Evolutionary conservation across 306 rosid species (phyloP).

Genomic region (Cicer bijugum): DNA sequence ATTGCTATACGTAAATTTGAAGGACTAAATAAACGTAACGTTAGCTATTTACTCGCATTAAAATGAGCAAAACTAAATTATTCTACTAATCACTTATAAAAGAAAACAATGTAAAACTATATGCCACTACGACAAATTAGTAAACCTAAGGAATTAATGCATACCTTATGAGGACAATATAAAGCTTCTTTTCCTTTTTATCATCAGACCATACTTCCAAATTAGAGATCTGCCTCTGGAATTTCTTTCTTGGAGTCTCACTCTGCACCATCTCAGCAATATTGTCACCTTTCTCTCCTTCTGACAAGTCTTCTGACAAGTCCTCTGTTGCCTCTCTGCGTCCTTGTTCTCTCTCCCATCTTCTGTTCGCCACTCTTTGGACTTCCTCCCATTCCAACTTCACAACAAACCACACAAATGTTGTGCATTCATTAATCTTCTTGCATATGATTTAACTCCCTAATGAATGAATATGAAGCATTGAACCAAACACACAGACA

Average conservation of each 20-base stretch:
- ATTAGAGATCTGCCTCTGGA: slow-evolving; percentile 64
- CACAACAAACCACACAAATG: slow-evolving; percentile 39
- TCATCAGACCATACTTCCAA: slow-evolving; percentile 90
- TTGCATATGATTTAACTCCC: slow-evolving; percentile 1
- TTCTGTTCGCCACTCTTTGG: slow-evolving; percentile 63
- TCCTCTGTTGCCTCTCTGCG: slow-evolving; percentile 81
- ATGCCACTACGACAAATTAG: too few species aligned
- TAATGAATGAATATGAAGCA: neutral
- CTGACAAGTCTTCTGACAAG: slow-evolving; percentile 87
- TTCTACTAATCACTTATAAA: neutral
- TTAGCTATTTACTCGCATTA: too few species aligned
- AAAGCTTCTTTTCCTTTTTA: slow-evolving; percentile 80
- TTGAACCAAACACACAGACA: too few species aligned
- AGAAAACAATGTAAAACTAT: too few species aligned
- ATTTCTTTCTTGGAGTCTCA: slow-evolving; percentile 57
- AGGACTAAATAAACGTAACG: too few species aligned
- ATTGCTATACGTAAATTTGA: too few species aligned
- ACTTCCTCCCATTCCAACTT: slow-evolving; percentile 83
- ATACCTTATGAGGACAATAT: slow-evolving; percentile 80
- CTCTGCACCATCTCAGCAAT: slow-evolving; percentile 52
- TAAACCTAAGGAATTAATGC: neutral
- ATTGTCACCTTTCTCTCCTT: slow-evolving; percentile 81
- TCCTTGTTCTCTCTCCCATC: slow-evolving; percentile 88
- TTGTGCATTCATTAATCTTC: slow-evolving; percentile 28
- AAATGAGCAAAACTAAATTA: slow-evolving; percentile 2